Evolutionary conservation across 495 filamentous ascomycete genomes (phyloP), one percentile per base, ranked within the genome.

Genomic region (Penicillium samsonianum): DNA sequence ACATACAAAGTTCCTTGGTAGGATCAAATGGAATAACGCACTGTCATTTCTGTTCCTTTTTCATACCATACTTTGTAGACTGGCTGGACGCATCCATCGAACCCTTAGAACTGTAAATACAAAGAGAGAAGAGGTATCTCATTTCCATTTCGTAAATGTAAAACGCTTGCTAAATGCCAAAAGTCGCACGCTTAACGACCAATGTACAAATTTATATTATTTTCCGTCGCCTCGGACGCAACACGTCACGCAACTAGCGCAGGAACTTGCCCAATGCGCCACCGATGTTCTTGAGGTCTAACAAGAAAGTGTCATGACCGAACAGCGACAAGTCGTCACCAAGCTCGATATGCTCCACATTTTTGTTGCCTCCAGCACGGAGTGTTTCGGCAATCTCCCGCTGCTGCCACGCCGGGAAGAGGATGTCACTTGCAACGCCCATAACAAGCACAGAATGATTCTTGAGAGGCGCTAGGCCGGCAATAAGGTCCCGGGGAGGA

Each of bases 371-470:
- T 0, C 81, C 80, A 28, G 78, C 80, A 51, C 85, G 81, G 61
- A 99, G 73, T 1, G 95, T 88, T 65, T 91, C 85, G 3, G 94
- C 95, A 60, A 98, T 86, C 73, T 99, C 94, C 37, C 90, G 84
- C 77, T 99, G 94, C 73, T 99, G 94, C 93, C 94, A 99, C 2
- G 95, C 91, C 2, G 94, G 94, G 76, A 99, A 99, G 37, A 99
- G 76, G 55, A 96, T 98, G 68, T 99, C 94, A 65, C 91, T 96
- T 2, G 90, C 90, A 10, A 98, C 94, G 19, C 94, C 94, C 78
- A 99, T 86, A 3, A 99, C 89, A 40, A 99, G 77, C 3, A 89
- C 86, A 0, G 89, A 87, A 60, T 90, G 91, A 59, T 90, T 74
- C 53, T 85, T 83, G 50, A 97, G 73, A 1, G 85, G 75, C 5